Evolutionary conservation across 805 yeast genomes (phyloP), one percentile per base, ranked within the genome.

Genomic region (Ogataea trehaloabstinens): DNA sequence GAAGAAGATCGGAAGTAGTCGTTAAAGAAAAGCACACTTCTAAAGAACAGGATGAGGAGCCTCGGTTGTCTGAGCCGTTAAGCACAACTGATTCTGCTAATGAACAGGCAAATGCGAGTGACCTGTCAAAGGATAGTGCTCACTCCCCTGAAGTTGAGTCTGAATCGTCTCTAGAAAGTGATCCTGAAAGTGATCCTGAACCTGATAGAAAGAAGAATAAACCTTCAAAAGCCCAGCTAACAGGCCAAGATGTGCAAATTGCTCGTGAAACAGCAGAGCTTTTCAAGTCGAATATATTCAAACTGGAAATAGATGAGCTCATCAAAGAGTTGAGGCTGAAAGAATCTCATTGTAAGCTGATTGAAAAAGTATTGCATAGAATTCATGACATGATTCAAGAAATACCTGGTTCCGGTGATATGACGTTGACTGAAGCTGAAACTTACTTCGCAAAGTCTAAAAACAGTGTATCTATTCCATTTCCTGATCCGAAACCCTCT

Each of bases 191-290:
- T 19, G 54, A n/a, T n/a, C n/a, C n/a, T n/a, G 42, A 43, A 22
- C 44, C 34, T 19, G 37, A 35, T 15, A 20, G 35, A 29, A 40
- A 52, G 34, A 39, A 44, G 19, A 15, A 34, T 20, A 49, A 48
- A 21, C 36, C 46, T 7, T 40, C 46, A 32, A 42, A 22, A 19
- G 17, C 44, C 2, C 49, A 69, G 47, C 53, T 79, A 18, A 67
- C 85, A 0, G 80, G 93, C 0, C 90, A 87, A 51, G 96, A 93
- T 42, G 80, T 91, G 32, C 96, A 91, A 53, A 74, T 85, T 2
- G 96, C 96, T 0, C 75, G 95, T 52, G 97, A 90, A 60, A 86
- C 97, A 1, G 93, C 95, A 1, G 97, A 90, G 60, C 67, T 91
- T 32, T 93, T 90, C 78, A 88, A 90, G 56, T 88, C 96, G 6